These are phyloP conservation scores for Dendrobium officinale DNA, from an alignment of 106 monocot genomes.

Conservation along the genomic window DNA sequence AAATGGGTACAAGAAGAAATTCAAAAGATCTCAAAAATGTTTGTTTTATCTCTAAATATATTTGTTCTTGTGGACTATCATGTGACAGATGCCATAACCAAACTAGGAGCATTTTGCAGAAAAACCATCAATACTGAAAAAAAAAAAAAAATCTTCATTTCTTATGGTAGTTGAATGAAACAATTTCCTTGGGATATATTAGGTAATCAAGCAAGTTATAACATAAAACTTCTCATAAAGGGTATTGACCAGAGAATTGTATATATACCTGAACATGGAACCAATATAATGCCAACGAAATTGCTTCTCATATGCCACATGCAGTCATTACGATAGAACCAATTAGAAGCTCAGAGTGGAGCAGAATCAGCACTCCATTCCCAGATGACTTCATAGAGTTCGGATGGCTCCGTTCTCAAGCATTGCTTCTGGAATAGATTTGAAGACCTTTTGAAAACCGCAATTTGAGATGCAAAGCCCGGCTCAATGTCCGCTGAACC, in stretches of 20 bases:
- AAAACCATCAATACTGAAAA: background rate
- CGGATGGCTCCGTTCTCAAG: conserved; percentile 8
- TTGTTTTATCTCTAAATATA: too few species aligned
- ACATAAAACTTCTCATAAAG: background rate
- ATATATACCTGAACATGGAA: background rate
- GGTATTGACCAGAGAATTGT: background rate
- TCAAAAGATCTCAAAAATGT: too few species aligned
- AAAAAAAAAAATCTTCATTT: background rate
- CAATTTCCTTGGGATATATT: background rate
- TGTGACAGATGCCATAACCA: background rate
- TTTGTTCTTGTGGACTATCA: too few species aligned
- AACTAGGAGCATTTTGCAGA: background rate
- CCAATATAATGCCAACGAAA: background rate
- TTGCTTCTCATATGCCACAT: background rate
- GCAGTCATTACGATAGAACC: background rate
- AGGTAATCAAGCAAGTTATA: background rate
- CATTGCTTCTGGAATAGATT: conserved; percentile 8
- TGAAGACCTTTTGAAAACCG: conserved; percentile 51
- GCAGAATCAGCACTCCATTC: conserved; percentile 44
- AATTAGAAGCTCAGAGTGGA: background rate
- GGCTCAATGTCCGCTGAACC: conserved; percentile 74
- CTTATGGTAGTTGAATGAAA: background rate
- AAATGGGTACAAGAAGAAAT: too few species aligned
- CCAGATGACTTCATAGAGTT: conserved; percentile 68
- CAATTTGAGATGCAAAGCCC: conserved; percentile 96